Evolutionary conservation across 345 rosid species (phyloP).

Genomic region (Hirschfeldia incana): DNA sequence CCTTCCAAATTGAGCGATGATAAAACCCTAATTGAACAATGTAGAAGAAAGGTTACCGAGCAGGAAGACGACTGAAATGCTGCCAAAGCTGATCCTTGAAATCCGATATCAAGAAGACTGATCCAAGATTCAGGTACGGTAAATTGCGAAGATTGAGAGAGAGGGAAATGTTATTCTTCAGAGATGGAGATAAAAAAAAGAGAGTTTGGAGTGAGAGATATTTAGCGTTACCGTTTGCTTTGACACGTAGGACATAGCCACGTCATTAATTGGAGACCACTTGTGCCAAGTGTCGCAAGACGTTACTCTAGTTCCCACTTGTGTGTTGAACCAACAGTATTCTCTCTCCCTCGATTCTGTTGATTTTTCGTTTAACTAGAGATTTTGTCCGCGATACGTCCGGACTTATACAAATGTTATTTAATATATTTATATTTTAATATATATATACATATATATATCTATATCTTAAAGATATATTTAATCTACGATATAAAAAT

Average conservation of each 20-base stretch:
- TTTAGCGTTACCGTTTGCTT: background rate
- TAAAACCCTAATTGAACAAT: no score
- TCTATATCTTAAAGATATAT: no score
- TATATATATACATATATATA: no score
- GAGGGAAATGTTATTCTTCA: background rate
- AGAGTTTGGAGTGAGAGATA: background rate
- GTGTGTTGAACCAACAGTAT: no score
- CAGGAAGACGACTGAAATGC: constrained; percentile 91
- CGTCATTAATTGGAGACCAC: constrained; percentile 13
- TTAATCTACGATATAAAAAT: no score
- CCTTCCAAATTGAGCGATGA: no score
- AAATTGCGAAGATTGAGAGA: background rate
- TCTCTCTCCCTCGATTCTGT: no score
- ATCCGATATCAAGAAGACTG: background rate
- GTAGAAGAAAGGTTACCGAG: constrained; percentile 48
- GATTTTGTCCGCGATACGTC: no score
- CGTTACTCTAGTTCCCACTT: background rate
- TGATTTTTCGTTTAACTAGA: no score
- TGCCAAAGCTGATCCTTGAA: constrained; percentile 92
- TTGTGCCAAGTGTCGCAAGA: constrained; percentile 11
- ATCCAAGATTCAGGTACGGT: background rate
- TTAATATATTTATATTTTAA: no score
- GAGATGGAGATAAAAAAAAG: background rate
- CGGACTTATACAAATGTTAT: no score
- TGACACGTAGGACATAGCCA: constrained; percentile 19